Conservation (phyloP, 2,329 filamentous ascomycete species). For the Lasiodiplodia gonubiensis region DNA sequence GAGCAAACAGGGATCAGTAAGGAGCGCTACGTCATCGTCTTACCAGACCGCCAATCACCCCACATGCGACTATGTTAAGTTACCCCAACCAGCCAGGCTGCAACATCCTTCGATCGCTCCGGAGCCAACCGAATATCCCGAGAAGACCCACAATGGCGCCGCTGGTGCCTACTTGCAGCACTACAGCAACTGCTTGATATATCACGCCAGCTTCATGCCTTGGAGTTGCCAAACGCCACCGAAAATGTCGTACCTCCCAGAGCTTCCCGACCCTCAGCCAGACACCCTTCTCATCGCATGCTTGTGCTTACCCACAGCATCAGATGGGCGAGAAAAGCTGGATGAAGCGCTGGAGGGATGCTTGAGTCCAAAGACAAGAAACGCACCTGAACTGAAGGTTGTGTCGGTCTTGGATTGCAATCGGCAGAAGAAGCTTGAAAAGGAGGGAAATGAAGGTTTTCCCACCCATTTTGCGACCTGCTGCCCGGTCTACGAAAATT, state of each 20-base stretch:
- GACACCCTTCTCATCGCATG: background rate
- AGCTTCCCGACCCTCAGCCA: background rate
- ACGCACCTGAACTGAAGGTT: background rate
- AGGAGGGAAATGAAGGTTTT: background rate
- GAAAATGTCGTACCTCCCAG: slow-evolving; percentile 3
- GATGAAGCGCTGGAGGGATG: background rate
- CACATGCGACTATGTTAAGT: background rate
- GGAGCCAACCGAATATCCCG: background rate
- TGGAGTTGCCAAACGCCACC: background rate
- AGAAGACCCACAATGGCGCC: background rate
- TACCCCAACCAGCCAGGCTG: background rate
- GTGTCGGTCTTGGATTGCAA: background rate
- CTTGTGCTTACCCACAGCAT: background rate
- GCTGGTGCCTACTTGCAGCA: background rate
- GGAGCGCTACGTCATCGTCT: background rate
- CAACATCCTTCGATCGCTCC: background rate
- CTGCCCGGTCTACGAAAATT: background rate
- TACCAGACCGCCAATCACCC: background rate
- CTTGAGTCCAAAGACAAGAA: background rate
- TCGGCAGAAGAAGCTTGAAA: background rate
- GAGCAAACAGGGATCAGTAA: background rate
- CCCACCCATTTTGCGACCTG: too few relatives aligned
- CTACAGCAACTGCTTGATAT: background rate
- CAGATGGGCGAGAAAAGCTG: background rate
- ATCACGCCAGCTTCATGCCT: background rate